Conservation (phyloP, 148 eudicot species). For the Rhododendron vialii region DNA sequence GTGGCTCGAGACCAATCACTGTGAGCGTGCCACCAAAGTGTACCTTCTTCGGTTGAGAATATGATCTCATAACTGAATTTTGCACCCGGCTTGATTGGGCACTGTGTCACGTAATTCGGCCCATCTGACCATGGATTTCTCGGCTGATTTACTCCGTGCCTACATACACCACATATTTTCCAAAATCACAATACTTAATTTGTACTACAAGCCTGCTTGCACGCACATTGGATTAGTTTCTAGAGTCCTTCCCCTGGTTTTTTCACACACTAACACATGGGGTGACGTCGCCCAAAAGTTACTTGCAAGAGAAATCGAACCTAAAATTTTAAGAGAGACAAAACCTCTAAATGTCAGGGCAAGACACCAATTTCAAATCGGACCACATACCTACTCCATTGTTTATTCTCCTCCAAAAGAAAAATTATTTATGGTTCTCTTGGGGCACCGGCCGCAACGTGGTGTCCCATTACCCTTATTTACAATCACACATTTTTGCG, state of each 20-base stretch:
- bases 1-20: background rate
- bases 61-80: background rate
- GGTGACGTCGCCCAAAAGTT: background rate
- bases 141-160: background rate
- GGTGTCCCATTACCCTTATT: too few relatives aligned
- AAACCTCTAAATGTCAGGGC: too few relatives aligned
- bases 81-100: background rate
- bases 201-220: too few relatives aligned
- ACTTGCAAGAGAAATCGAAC: too few relatives aligned
- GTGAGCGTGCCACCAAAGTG: background rate
- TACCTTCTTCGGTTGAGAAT: background rate
- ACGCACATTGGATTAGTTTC: too few relatives aligned
- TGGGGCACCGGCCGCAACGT: too few relatives aligned
- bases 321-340: too few relatives aligned
- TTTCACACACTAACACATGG: background rate
- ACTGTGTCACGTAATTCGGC: background rate
- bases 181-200: background rate
- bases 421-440: background rate
- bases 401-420: background rate
- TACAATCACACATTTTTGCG: too few relatives aligned
- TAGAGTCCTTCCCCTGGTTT: too few relatives aligned
- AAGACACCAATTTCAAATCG: too few relatives aligned
- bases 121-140: conserved; percentile 14
- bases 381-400: too few relatives aligned
- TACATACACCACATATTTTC: background rate